Conservation (phyloP, 306 rosid species). For the Purshia tridentata region DNA sequence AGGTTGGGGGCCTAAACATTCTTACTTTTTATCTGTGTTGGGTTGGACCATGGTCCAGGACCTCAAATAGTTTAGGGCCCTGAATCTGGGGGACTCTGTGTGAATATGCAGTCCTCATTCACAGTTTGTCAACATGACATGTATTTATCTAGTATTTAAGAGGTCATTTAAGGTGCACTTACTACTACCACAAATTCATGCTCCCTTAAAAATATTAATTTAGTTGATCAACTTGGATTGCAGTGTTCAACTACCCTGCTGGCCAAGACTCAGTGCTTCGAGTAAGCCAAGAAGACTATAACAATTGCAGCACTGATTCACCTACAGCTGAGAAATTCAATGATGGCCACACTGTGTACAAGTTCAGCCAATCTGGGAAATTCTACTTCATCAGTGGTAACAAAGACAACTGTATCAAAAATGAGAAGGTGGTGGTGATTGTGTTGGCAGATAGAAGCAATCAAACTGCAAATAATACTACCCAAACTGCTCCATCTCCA, state of each 20-base stretch:
- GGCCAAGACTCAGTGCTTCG: slow-evolving; percentile 76
- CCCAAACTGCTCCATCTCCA: slow-evolving; percentile 50
- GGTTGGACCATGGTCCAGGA: too few relatives aligned
- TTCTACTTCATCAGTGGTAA: slow-evolving; percentile 77
- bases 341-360: slow-evolving; percentile 74
- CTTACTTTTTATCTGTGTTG: too few relatives aligned
- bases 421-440: slow-evolving; percentile 68
- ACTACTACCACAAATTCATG: too few relatives aligned
- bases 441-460: slow-evolving; percentile 70
- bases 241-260: slow-evolving; percentile 73
- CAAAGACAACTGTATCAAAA: slow-evolving; percentile 64
- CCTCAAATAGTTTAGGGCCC: background rate
- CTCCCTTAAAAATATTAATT: background rate
- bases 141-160: background rate
- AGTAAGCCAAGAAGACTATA: slow-evolving; percentile 61
- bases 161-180: background rate
- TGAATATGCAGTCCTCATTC: background rate
- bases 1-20: too few relatives aligned
- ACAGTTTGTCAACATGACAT: background rate
- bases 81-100: background rate
- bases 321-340: slow-evolving; percentile 37
- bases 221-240: slow-evolving; percentile 6
- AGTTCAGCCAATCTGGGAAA: slow-evolving; percentile 56
- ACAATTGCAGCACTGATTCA: slow-evolving; percentile 57
- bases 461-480: slow-evolving; percentile 20